Base-by-base conservation (phyloP, 208 protist species). In the Acanthamoeba triangularis region DNA sequence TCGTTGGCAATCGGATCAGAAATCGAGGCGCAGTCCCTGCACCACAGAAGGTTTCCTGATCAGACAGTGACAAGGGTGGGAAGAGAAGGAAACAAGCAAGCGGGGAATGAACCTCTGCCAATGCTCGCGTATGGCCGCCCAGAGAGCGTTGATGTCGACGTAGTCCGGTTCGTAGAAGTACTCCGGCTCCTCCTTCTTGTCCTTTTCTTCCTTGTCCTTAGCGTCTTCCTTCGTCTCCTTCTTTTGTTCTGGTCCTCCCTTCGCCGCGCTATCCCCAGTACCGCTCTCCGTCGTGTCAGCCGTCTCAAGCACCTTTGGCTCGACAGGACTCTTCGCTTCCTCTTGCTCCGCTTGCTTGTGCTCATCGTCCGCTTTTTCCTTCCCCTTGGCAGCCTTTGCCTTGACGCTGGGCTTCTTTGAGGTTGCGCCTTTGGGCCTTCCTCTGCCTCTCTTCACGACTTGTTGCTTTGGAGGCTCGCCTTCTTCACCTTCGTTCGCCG, bases 101-200 rank as follows among this genome's bases (percentile, higher is more conserved):
- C n/a, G n/a, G n/a, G n/a, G 14, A 49, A 80, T 6, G 72, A 6
- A 84, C 74, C 47, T 30, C 74, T 47, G 30, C 85, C 85, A 92
- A 25, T 92, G 59, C 44, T 44, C 85, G 1, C 20, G n/a, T 23
- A 92, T 92, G 52, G 59, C 85, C 35, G 18, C 8, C 85, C 85
- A 92, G 33, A 92, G 23, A 23, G 30, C 61, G 41, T 92, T 92
- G 30, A 92, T 92, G 56, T 92, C 85, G 37, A 92, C 61, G 25
- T 44, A 54, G 41, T 92, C 85, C 14, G 78, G 78, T 41, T 87
- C 78, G 78, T 87, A 87, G 33, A 63, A 87, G 47, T 61, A 87
- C 85, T 92, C 85, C 28, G 10, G 37, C 20, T 92, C 85, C 3
- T 92, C 85, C 5, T 65, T 72, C 33, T 41, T 41, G 5, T 37